Evolutionary conservation across 1,284 basidiomycete genomes (phyloP), one percentile per base, ranked within the genome.

Genomic region (Cerrena zonata): DNA sequence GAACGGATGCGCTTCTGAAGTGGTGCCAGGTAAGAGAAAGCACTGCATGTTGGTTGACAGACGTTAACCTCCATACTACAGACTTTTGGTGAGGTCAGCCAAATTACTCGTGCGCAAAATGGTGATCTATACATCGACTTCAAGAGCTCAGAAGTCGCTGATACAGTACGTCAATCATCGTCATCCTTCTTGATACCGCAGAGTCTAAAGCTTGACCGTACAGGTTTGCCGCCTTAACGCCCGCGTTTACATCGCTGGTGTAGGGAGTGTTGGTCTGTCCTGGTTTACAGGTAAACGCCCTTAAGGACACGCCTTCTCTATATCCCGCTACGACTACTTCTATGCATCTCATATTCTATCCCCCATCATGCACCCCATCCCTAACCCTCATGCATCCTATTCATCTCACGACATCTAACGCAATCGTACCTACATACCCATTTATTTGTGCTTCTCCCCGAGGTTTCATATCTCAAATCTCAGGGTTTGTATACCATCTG

Each of bases 191-290:
- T 45, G 37, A 40, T 23, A 22, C 37, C 23, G 19, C 19, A 27
- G 48, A 46, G 3, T 48, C 22, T 45, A 50, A 12, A 45, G 40
- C 24, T 36, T 50, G 26, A 26, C 12, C 44, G 40, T 19, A 18
- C 53, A 87, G 84, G 84, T 88, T 2, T 89, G 86, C 62, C 84
- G 86, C 37, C 65, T 89, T 48, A 80, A 84, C 57, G 86, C 86
- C 49, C 77, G 77, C 60, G 86, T 89, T 1, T 73, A 75, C 57
- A 89, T 89, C 53, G 66, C 74, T 39, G 84, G 83, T 45, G 86
- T 84, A 12, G 86, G 86, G 56, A 87, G 85, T 62, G 86, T 89
- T 38, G 75, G 80, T 57, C 67, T 89, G 51, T 88, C 86, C 25
- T 89, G 84, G 84, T 77, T 71, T 53, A 72, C 77, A n/a, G 82